Evolutionary conservation across 2,329 filamentous ascomycete species (phyloP), one percentile per base, ranked within the genome.

Genomic region (Colletotrichum echinochloae): DNA sequence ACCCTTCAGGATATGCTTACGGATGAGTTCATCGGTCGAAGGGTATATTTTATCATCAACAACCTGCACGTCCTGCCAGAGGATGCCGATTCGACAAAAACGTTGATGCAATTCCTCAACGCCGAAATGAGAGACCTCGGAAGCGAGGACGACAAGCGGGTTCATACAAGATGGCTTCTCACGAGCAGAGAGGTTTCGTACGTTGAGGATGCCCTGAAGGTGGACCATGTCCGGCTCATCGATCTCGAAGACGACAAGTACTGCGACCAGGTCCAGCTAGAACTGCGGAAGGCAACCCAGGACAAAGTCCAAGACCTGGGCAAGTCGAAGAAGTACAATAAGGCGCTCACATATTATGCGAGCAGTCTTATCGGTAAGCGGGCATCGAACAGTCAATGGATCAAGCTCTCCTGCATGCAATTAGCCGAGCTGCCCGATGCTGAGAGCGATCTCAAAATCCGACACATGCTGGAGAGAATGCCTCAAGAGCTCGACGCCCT

Each of bases 371-470:
- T 83, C 6, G 82, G 81, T 0, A 81, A 77, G 44, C 76, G 82
- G 39, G 82, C 82, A 0, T 81, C 82, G 9, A 83, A 82, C 59
- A 83, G 80, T 0, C 81, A 83, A 35, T 83, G 82, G 82, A 83
- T 83, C 35, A 81, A 83, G 33, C 82, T 83, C 3, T 81, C 81
- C 1, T 82, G 79, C 39, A 78, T 82, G 60, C 81, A 82, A 28
- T 78, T 83, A 1, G 75, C 79, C n/a, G 80, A 81, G 23, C 74
- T 83, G 4, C 79, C 81, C 1, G 76, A 78, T 9, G 75, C 77
- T 1, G 76, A 80, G 18, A 80, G 77, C n/a, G 81, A 83, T 20
- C 74, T 83, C 2, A 77, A 76, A 54, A 81, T 83, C 39, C 79
- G 82, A 9, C 77, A 77, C 11, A 73, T 81, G 9, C 74, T 83